phyloP scores from a whole-genome alignment of 225 moss, liverwort and hornwort genomes.

The Polytrichum commune region DNA sequence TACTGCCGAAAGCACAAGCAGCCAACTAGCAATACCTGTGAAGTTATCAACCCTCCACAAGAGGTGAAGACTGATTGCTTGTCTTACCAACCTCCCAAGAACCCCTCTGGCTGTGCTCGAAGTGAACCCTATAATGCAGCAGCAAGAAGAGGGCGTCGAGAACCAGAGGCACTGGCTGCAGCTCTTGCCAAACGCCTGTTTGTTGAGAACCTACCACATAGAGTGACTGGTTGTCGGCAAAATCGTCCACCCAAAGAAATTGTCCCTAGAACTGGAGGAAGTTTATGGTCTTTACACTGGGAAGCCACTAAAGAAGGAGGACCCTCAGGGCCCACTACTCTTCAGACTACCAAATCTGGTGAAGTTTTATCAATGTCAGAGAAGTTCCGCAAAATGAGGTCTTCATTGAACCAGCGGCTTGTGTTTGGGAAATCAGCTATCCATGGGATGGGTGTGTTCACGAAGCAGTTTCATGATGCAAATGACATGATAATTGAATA shows the following conservation, averaged over 20 bases:
- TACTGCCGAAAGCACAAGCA: slow-evolving; percentile 87
- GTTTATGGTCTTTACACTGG: slow-evolving; percentile 85
- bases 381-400: slow-evolving; percentile 90
- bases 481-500: slow-evolving; percentile 99
- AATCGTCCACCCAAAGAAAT: slow-evolving; percentile 49
- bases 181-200: slow-evolving; percentile 90
- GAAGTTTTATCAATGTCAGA: slow-evolving; percentile 89
- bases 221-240: slow-evolving; percentile 81
- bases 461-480: slow-evolving; percentile 71
- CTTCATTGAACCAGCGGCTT: slow-evolving; percentile 76
- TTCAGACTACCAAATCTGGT: slow-evolving; percentile 23
- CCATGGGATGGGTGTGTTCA: slow-evolving; percentile 98
- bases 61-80: slow-evolving; percentile 45
- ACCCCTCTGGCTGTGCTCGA: slow-evolving; percentile 82
- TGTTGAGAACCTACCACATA: slow-evolving; percentile 82
- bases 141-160: slow-evolving; percentile 87
- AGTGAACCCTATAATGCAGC: slow-evolving; percentile 87
- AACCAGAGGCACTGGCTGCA: slow-evolving; percentile 96
- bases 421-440: slow-evolving; percentile 99
- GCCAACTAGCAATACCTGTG: slow-evolving; percentile 37
- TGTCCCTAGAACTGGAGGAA: slow-evolving; percentile 42
- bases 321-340: slow-evolving; percentile 21
- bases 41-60: slow-evolving; percentile 34
- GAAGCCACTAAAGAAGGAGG: slow-evolving; percentile 47
- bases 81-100: slow-evolving; percentile 53